Percentiles rank a stretch among this genome's conserved stretches.
Evolutionary conservation across 2,329 filamentous ascomycete species (phyloP).

Genomic region (Neobulgaria alba): DNA sequence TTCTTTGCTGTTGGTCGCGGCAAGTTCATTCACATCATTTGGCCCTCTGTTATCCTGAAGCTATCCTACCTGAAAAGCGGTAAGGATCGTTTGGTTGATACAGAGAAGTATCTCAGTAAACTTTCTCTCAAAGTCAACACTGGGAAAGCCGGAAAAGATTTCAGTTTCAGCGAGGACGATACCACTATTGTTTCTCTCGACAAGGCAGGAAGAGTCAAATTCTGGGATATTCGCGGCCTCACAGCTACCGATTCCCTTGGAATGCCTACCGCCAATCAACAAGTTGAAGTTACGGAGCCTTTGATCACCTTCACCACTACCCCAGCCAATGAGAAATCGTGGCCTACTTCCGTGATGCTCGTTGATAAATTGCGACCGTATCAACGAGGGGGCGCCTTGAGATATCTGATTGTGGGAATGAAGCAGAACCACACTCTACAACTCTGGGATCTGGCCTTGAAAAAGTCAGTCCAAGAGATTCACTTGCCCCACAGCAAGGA

Average conservation of each 20-base stretch:
- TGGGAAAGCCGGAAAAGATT: slow-evolving; percentile 96
- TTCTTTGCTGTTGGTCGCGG: slow-evolving; percentile 94
- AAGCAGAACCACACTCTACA: slow-evolving; percentile 99
- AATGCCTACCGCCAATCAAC: slow-evolving; percentile 15
- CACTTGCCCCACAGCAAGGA: slow-evolving; percentile 94
- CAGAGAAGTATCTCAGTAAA: slow-evolving; percentile 77
- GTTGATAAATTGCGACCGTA: slow-evolving; percentile 95
- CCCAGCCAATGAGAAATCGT: slow-evolving; percentile 83
- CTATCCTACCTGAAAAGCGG: slow-evolving; percentile 55
- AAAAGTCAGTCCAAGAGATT: slow-evolving; percentile 93
- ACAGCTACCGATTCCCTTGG: slow-evolving; percentile 35
- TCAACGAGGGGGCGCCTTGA: slow-evolving; percentile 77
- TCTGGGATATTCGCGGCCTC: slow-evolving; percentile 91
- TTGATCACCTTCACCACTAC: slow-evolving; percentile 81
- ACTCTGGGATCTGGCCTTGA: slow-evolving; percentile 92
- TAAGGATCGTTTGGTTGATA: slow-evolving; percentile 67
- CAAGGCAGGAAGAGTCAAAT: slow-evolving; percentile 92
- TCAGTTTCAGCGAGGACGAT: slow-evolving; percentile 95
- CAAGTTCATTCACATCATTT: slow-evolving; percentile 90
- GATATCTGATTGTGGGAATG: slow-evolving; percentile 95
- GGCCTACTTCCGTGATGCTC: slow-evolving; percentile 92
- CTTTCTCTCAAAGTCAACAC: slow-evolving; percentile 90
- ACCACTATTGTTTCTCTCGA: slow-evolving; percentile 90
- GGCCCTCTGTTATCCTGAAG: slow-evolving; percentile 55
- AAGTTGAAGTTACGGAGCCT: slow-evolving; percentile 73